Evolutionary conservation across 495 filamentous ascomycete genomes (phyloP).

Genomic region (Penicillium chermesinum): DNA sequence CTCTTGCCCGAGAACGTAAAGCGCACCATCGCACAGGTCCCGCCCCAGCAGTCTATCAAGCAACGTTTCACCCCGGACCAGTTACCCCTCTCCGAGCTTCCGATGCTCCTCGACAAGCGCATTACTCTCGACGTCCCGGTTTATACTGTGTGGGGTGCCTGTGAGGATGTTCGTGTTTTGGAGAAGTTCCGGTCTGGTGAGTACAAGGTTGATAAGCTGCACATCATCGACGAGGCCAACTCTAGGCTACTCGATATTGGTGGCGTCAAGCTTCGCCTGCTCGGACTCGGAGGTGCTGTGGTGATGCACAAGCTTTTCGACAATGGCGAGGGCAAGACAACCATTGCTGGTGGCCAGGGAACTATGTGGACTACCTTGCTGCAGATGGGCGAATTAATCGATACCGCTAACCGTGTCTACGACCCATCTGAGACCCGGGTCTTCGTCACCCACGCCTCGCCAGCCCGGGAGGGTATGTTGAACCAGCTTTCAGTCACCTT

Average conservation of each 20-base stretch:
- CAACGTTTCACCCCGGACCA: conserved; percentile 71
- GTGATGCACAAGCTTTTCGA: conserved; percentile 99
- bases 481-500: conserved; percentile 97
- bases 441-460: conserved; percentile 96
- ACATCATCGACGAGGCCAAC: conserved; percentile 97
- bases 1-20: conserved; percentile 83
- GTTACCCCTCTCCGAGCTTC: conserved; percentile 90
- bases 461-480: conserved; percentile 90
- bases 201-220: conserved; percentile 95
- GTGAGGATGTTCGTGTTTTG: conserved; percentile 95
- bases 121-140: conserved; percentile 92
- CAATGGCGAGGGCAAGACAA: conserved; percentile 96
- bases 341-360: conserved; percentile 95
- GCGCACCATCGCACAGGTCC: conserved; percentile 69
- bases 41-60: conserved; percentile 65
- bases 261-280: conserved; percentile 89
- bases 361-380: conserved; percentile 99
- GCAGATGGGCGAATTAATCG: conserved; percentile 97
- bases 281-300: conserved; percentile 92
- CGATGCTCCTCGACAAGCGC: conserved; percentile 82
- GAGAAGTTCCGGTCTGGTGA: conserved; percentile 98
- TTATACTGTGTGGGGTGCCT: conserved; percentile 98
- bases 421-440: conserved; percentile 98
- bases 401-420: conserved; percentile 96
- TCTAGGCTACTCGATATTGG: conserved; percentile 91